These are phyloP conservation scores for Arthrobotrys pseudoclavata DNA, from an alignment of 2,329 filamentous ascomycete species.

Conservation along the genomic window DNA sequence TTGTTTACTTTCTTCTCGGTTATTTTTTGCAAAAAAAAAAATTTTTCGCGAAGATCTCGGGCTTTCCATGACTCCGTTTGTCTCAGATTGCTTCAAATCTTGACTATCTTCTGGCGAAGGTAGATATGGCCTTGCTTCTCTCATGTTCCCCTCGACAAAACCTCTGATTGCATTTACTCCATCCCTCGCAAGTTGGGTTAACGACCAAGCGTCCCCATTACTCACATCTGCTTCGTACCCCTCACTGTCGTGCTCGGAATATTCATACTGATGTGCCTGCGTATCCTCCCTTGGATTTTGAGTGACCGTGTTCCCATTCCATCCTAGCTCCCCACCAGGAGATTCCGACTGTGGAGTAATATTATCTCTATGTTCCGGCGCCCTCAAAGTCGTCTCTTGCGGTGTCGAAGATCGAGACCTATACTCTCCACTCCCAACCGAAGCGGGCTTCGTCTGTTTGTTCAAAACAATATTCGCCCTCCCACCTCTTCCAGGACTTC, in stretches of 20 bases:
- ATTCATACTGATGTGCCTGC: not conserved
- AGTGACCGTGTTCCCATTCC: not conserved
- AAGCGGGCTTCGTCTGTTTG: not conserved
- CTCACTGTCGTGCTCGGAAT: not conserved
- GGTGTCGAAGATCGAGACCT: not conserved
- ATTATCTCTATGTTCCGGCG: not conserved
- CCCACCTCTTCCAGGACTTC: slow-evolving; percentile 12
- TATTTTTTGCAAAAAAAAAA: not conserved
- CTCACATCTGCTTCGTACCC: not conserved
- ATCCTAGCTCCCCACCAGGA: not conserved
- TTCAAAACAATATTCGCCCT: slow-evolving; percentile 23
- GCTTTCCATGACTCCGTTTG: not conserved
- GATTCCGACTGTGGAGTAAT: not conserved
- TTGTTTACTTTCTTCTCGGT: not conserved
- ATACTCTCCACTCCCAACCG: not conserved
- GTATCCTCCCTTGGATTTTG: no score
- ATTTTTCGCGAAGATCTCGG: not conserved
- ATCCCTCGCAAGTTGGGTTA: slow-evolving; percentile 19
- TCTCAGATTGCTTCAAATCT: not conserved
- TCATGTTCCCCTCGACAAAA: slow-evolving; percentile 41
- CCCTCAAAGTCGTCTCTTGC: not conserved
- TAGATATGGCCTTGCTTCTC: slow-evolving; percentile 36
- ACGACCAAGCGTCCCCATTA: slow-evolving; percentile 16
- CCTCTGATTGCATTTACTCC: not conserved
- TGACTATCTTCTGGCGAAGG: slow-evolving; percentile 4